phyloP scores from a whole-genome alignment of 139 green algal genomes.

The Chlorella ohadii region DNA sequence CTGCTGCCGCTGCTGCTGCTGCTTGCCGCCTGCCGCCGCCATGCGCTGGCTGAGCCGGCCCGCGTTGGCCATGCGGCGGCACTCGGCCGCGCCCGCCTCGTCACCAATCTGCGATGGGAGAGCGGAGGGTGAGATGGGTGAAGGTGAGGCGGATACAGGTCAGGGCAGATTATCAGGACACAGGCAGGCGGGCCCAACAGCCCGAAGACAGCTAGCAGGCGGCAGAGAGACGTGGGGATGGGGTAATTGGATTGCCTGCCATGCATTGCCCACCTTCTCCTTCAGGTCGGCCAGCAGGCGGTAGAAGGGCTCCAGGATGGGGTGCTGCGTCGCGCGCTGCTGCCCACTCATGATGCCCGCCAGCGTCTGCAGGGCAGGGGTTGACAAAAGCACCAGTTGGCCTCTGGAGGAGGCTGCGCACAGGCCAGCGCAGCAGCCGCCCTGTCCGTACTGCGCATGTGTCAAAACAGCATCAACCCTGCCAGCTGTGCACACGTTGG shows the following conservation, averaged over 20 bases:
- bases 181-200: not conserved
- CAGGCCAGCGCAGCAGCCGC: too few relatives aligned
- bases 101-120: constrained; percentile 33
- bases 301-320: constrained; percentile 47
- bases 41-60: constrained; percentile 20
- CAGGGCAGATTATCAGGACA: not conserved
- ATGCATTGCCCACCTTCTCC: constrained; percentile 15
- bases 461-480: too few relatives aligned
- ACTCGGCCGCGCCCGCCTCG: constrained; percentile 39
- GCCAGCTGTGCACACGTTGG: too few relatives aligned
- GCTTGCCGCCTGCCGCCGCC: not conserved
- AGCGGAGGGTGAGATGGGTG: not conserved
- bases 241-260: too few relatives aligned
- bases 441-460: too few relatives aligned
- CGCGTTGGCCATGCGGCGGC: constrained; percentile 14
- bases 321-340: not conserved
- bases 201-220: too few relatives aligned
- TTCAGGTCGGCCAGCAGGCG: constrained; percentile 42
- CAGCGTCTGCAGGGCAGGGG: constrained; percentile 28
- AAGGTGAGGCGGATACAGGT: too few relatives aligned
- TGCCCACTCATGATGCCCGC: constrained; percentile 5
- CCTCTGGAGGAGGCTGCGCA: too few relatives aligned
- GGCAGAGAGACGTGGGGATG: too few relatives aligned
- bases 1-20: constrained; percentile 13
- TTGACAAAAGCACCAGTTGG: too few relatives aligned